phyloP scores from a whole-genome alignment of 805 yeast species.

The Blastobotrys peoriensis region DNA sequence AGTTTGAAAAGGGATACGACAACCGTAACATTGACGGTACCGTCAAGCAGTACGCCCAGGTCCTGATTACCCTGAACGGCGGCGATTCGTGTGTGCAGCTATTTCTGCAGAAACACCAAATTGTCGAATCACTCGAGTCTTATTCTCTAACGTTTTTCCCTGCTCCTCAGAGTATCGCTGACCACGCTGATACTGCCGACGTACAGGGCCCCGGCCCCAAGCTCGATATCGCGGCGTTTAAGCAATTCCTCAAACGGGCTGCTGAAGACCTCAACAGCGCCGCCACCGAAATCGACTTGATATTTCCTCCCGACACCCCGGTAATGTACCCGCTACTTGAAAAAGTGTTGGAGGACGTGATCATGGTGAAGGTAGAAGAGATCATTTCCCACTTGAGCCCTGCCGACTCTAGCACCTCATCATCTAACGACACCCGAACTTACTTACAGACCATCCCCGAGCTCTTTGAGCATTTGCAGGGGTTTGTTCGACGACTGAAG shows the following conservation, averaged over 20 bases:
- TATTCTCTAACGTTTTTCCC: constrained; percentile 3
- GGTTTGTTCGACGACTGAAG: constrained; percentile 14
- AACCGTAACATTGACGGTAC: constrained; percentile 38
- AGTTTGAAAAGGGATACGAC: constrained; percentile 55
- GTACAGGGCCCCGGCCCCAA: constrained; percentile 8
- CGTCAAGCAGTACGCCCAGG: constrained; percentile 30
- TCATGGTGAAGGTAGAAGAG: constrained; percentile 22
- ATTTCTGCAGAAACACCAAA: constrained; percentile 24
- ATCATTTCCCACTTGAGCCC: constrained; percentile 18
- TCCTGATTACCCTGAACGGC: constrained; percentile 30
- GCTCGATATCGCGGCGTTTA: constrained; percentile 18
- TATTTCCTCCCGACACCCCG: constrained; percentile 41
- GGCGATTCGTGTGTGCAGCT: constrained; percentile 29
- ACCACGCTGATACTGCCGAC: constrained; percentile 2
- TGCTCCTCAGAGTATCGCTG: constrained; percentile 1
- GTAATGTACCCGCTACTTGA: constrained; percentile 46
- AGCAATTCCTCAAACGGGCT: constrained; percentile 23
- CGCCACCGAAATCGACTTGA: constrained; percentile 35
- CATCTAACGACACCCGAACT: neutral
- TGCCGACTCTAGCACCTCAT: neutral
- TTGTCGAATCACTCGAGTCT: constrained; percentile 12
- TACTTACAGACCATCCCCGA: constrained; percentile 38
- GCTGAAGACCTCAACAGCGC: constrained; percentile 36
- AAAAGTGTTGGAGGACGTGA: constrained; percentile 33
- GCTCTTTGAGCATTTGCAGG: constrained; percentile 22